Evolutionary conservation across 2,329 filamentous ascomycete species (phyloP), one percentile per base, ranked within the genome.

Genomic region (Paramyrothecium sp.): DNA sequence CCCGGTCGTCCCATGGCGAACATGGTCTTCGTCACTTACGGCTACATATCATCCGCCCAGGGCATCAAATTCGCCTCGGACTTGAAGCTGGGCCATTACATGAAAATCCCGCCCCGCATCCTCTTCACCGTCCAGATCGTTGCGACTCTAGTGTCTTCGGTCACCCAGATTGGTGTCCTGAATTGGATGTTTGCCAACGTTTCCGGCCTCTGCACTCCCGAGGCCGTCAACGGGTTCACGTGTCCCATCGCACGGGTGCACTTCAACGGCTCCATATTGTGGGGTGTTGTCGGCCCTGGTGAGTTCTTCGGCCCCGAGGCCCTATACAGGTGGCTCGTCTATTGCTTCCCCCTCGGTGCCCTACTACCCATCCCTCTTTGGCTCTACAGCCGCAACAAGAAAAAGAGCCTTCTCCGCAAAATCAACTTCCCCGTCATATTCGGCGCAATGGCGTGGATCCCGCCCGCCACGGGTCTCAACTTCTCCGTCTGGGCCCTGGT

Each of bases 21-120:
- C 72, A 96, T 96, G 92, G 90, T 96, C 38, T 96, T 96, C 66
- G 91, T 94, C 51, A 95, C 91, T 0, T 96, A 95, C 70, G 91
- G 91, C 60, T 96, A 95, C 73, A 95, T 95, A 68, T 92, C 90
- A 4, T 93, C 90, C 0, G 90, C 91, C 0, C 92, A 96, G 75
- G 92, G 92, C 26, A 89, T 96, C 71, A 95, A 96, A 69, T 96
- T 96, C 69, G 89, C 90, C 1, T 88, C 90, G 2, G 92, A 96
- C 70, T 81, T 96, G 53, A 96, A 96, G 73, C 83, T 96, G 0
- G 92, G 90, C 13, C 89, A 93, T 68, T 93, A 94, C 73, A 92
- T 93, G 89, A 92, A 93, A 72, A 90, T 94, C 16, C 90, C 90
- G 1, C 90, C 90, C 0, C 83, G 88, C n/a, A 87, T 89, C 52